Evolutionary conservation across 2,329 filamentous ascomycete genomes (phyloP).

Genomic region (Curvularia eragrostidis): DNA sequence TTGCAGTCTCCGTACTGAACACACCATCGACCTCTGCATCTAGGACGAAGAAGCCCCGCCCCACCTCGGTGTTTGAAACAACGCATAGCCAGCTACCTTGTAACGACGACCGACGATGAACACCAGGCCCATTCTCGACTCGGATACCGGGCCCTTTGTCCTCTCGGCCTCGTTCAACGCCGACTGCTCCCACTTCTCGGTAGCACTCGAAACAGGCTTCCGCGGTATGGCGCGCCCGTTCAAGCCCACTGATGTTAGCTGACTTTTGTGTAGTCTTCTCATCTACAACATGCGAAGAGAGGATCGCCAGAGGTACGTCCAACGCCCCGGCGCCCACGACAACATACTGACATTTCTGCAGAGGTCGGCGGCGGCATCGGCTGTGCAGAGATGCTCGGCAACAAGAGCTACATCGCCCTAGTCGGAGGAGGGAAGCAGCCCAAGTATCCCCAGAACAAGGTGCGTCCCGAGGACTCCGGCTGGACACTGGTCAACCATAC

Average conservation of each 20-base stretch:
- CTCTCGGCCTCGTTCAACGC: conserved; percentile 86
- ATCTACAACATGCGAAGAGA: conserved; percentile 39
- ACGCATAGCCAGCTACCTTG: not conserved
- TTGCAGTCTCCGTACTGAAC: conserved; percentile 11
- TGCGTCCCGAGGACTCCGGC: conserved; percentile 45
- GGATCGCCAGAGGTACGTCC: conserved; percentile 39
- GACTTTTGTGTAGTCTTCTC: conserved; percentile 38
- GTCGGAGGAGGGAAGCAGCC: conserved; percentile 87
- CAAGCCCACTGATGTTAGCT: conserved; percentile 11
- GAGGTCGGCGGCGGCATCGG: conserved; percentile 71
- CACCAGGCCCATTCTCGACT: conserved; percentile 83
- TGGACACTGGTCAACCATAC: conserved; percentile 35
- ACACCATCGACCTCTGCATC: conserved; percentile 17
- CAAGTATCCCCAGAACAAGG: conserved; percentile 88
- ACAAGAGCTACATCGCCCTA: conserved; percentile 84
- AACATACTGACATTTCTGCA: conserved; percentile 25
- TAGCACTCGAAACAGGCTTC: conserved; percentile 85
- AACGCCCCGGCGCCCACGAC: not conserved
- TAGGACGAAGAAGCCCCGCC: conserved; percentile 22
- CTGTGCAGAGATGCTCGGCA: conserved; percentile 84
- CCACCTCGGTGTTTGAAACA: not conserved
- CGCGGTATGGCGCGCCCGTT: conserved; percentile 67
- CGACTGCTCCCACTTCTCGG: conserved; percentile 83
- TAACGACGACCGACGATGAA: conserved; percentile 68
- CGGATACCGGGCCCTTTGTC: conserved; percentile 73